Percentiles rank a stretch among this genome's conserved stretches.
phyloP scores from a whole-genome alignment of 2,329 filamentous ascomycete species.

The Rhynchosporium agropyri region DNA sequence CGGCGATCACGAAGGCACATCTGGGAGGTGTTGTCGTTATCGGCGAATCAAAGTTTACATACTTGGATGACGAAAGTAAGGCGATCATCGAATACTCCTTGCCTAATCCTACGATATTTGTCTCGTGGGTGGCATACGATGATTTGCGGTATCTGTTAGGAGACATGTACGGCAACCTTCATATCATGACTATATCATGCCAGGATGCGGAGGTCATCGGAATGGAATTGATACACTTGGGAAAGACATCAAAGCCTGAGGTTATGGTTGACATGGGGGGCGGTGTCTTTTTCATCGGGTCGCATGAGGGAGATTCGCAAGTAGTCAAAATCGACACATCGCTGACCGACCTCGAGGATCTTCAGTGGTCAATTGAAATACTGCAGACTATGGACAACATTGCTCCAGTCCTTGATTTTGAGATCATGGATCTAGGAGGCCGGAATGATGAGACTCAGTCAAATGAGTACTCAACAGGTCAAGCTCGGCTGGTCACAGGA shows the following conservation, averaged over 20 bases:
- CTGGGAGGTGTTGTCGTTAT: constrained; percentile 73
- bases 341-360: constrained; percentile 46
- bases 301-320: constrained; percentile 91
- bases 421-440: constrained; percentile 94
- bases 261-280: constrained; percentile 76
- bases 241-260: constrained; percentile 72
- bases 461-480: constrained; percentile 92
- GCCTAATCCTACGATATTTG: constrained; percentile 78
- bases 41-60: constrained; percentile 80
- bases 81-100: constrained; percentile 66
- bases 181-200: constrained; percentile 78
- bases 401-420: constrained; percentile 89
- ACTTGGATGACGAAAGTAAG: constrained; percentile 78
- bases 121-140: constrained; percentile 88
- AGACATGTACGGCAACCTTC: constrained; percentile 86
- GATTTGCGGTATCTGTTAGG: constrained; percentile 82
- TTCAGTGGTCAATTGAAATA: constrained; percentile 58
- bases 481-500: constrained; percentile 89
- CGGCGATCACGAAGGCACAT: constrained; percentile 53
- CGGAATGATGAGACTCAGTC: constrained; percentile 75
- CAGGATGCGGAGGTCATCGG: constrained; percentile 67
- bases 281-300: constrained; percentile 80
- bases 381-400: constrained; percentile 82
- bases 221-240: constrained; percentile 70
- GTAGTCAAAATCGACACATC: constrained; percentile 60